phyloP scores from a whole-genome alignment of 208 protist genomes.

The Naegleria gruberi region DNA sequence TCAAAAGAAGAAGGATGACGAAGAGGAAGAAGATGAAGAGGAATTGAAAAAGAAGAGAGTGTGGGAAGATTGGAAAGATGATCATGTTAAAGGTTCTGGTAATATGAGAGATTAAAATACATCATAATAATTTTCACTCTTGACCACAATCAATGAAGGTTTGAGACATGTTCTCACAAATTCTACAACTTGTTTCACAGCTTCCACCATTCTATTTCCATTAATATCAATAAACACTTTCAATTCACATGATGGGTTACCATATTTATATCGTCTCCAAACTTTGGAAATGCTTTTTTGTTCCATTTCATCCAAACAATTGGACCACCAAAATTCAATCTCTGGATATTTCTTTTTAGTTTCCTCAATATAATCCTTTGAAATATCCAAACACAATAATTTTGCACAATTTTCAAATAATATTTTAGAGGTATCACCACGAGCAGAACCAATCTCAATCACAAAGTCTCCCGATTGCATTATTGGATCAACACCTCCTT shows the following conservation, averaged over 20 bases:
- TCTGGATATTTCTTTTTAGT: neutral
- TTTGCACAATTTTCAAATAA: neutral
- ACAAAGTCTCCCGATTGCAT: neutral
- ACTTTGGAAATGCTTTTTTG: neutral
- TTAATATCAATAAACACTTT: neutral
- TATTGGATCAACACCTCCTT: too few species aligned
- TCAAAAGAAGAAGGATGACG: neutral
- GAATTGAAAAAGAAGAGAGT: neutral
- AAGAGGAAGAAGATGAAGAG: neutral
- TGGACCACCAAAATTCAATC: neutral
- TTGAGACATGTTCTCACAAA: neutral
- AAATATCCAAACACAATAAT: neutral
- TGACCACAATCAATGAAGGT: neutral
- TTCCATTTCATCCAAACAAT: neutral
- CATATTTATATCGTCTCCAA: neutral
- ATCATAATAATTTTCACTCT: neutral
- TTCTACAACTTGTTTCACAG: neutral
- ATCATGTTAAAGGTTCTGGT: neutral
- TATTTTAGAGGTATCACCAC: neutral
- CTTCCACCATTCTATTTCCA: neutral
- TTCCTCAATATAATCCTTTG: neutral
- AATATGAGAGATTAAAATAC: neutral
- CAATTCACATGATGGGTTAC: neutral
- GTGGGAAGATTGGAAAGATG: constrained; percentile 20
- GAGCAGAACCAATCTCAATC: neutral